Evolutionary conservation across 257 asterid genomes (phyloP), one percentile per base, ranked within the genome.

Genomic region (Hygrophila difformis): DNA sequence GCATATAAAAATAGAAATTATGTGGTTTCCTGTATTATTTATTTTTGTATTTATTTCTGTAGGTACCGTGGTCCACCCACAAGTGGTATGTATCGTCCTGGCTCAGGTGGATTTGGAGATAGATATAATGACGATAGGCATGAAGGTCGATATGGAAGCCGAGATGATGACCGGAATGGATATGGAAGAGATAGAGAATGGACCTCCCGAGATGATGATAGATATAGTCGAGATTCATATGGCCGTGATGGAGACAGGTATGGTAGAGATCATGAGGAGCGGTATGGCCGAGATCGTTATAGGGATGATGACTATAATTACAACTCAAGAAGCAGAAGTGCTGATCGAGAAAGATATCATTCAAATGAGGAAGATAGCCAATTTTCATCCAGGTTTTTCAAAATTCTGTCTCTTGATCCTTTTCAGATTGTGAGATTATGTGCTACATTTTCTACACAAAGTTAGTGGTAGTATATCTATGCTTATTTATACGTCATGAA

Each of bases 281-380:
- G 80, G 31, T 70, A 61, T 47, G 70, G 83, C 59, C 81, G 81
- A 59, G 87, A 83, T 55, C 93, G 78, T 50, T 69, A 68, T 62
- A 70, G 67, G 22, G 23, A 31, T 34, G 87, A 87, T 70, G 79
- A 67, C 36, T 60, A 76, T 65, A 71, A 70, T 44, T 63, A 73
- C 75, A 93, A 76, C 10, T 67, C 94, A 57, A 82, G 93, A 74
- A 73, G 98, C 67, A 77, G 80, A 70, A 85, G 96, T 73, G 79
- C 77, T 56, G 98, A 79, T 43, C 72, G 57, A 49, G 86, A 79
- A 44, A 63, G 70, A 39, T 72, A 67, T 45, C 68, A 62, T 51
- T 63, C 67, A 54, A 71, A 62, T 68, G 98, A 80, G 52, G 84
- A 82, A 44, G 96, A 91, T 67, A 76, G 81, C 41, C 99, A 82